A percentile compares a stretch with the other conserved stretches of the same genome.
Conservation (phyloP, 2,329 filamentous ascomycete species). For the Purpureocillium lavendulum region DNA sequence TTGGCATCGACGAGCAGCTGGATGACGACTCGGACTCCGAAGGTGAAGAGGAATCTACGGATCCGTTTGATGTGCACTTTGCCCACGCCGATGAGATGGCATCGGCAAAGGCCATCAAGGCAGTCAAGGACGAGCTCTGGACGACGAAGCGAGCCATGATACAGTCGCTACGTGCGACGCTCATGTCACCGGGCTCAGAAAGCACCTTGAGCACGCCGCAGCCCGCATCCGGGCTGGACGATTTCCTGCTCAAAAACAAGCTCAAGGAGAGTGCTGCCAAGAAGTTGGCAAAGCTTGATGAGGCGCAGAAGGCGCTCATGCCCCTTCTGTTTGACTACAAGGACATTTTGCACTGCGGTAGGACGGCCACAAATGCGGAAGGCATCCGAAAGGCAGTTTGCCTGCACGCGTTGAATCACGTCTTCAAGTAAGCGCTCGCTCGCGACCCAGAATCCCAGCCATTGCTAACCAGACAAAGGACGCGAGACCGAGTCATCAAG, state of each 20-base stretch:
- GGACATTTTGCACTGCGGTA: conserved; percentile 69
- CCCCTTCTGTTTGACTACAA: conserved; percentile 73
- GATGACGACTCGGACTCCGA: conserved; percentile 33
- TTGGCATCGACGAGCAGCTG: conserved; percentile 15
- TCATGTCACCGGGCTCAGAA: conserved; percentile 35
- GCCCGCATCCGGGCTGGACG: conserved; percentile 28
- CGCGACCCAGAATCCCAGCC: neutral
- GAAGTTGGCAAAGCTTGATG: conserved; percentile 48
- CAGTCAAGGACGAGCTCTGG: conserved; percentile 43
- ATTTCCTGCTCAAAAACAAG: conserved; percentile 62
- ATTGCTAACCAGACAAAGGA: conserved; percentile 34
- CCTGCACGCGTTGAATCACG: conserved; percentile 82
- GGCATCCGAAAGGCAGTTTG: conserved; percentile 64
- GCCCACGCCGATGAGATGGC: conserved; percentile 54
- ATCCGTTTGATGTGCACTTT: conserved; percentile 81
- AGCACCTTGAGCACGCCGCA: conserved; percentile 19
- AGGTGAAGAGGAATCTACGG: conserved; percentile 45
- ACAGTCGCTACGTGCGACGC: conserved; percentile 38
- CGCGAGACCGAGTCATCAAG: conserved; percentile 83
- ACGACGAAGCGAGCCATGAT: conserved; percentile 35
- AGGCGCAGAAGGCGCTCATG: conserved; percentile 56
- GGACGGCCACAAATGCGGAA: conserved; percentile 60
- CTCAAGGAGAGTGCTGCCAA: conserved; percentile 47
- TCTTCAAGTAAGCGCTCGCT: conserved; percentile 60
- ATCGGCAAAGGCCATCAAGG: conserved; percentile 44